A percentile compares a stretch with the other conserved stretches of the same genome.
phyloP scores from a whole-genome alignment of 495 filamentous ascomycete species.

The Cercophora newfieldiana region DNA sequence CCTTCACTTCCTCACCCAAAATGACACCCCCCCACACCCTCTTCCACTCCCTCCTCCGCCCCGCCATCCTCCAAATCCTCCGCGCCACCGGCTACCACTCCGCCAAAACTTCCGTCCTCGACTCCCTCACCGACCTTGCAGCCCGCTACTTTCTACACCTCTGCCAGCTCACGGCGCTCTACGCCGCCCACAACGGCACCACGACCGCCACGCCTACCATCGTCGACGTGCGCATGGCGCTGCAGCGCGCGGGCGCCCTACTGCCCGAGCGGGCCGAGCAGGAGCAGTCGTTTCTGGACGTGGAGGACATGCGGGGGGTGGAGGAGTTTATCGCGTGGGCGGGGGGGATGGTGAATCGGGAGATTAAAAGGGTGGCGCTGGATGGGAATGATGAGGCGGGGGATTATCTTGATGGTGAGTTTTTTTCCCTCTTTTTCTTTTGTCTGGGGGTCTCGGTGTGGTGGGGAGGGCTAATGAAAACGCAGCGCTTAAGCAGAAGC shows the following conservation, averaged over 20 bases:
- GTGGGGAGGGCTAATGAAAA: background rate
- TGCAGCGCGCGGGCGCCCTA: constrained; percentile 72
- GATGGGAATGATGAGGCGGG: constrained; percentile 52
- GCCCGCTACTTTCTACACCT: constrained; percentile 72
- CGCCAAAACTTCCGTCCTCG: constrained; percentile 71
- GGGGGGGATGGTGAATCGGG: constrained; percentile 61
- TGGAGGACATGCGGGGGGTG: constrained; percentile 73
- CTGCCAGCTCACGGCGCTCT: constrained; percentile 59
- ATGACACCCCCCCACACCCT: constrained; percentile 53
- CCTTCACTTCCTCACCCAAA: background rate
- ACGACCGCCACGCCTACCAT: constrained; percentile 48
- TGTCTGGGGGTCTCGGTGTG: background rate
- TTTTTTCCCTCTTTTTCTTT: background rate
- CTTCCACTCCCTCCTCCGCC: constrained; percentile 76
- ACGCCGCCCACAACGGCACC: constrained; percentile 51
- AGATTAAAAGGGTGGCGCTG: constrained; percentile 64
- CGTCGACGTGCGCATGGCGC: constrained; percentile 77
- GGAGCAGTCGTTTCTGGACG: constrained; percentile 39
- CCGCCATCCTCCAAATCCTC: constrained; percentile 80
- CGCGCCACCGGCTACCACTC: constrained; percentile 82
- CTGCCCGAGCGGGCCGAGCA: constrained; percentile 53
- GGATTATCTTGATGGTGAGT: constrained; percentile 70
- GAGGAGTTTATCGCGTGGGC: constrained; percentile 75
- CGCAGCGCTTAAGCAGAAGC: constrained; percentile 75
- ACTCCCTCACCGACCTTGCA: constrained; percentile 73